A percentile compares a stretch with the other conserved stretches of the same genome.
These are phyloP conservation scores for Cryphonectria japonica DNA, from an alignment of 2,329 filamentous ascomycete genomes.

Conservation along the genomic window DNA sequence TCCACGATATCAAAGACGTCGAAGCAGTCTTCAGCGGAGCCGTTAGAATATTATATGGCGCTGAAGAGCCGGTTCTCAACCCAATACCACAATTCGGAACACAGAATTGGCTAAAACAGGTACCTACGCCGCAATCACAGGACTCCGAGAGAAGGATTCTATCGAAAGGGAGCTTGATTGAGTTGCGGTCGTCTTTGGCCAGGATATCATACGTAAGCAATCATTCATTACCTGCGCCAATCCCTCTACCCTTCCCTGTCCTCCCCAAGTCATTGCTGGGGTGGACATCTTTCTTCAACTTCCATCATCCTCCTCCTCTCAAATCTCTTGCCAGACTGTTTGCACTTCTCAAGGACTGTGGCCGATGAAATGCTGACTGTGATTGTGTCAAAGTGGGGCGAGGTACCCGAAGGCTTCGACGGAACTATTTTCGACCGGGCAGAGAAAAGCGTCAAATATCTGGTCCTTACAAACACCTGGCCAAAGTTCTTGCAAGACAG, in stretches of 20 bases:
- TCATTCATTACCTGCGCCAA: not conserved
- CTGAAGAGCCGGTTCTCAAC: conserved; percentile 45
- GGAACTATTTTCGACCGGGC: conserved; percentile 61
- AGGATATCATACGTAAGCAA: conserved; percentile 7
- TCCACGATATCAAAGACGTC: conserved; percentile 56
- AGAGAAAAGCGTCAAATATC: conserved; percentile 64
- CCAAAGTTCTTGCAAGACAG: conserved; percentile 52
- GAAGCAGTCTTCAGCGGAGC: conserved; percentile 60
- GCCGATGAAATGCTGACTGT: not conserved
- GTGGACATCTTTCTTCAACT: not conserved
- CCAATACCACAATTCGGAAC: conserved; percentile 48
- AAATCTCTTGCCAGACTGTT: not conserved
- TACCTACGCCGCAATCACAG: conserved; percentile 10
- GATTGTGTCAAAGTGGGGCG: conserved; percentile 41
- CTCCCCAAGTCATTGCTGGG: not conserved
- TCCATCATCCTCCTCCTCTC: not conserved
- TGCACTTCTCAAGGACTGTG: not conserved
- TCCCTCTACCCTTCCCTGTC: not conserved
- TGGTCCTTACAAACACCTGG: conserved; percentile 72
- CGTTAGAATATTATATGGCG: conserved; percentile 50
- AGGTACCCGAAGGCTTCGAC: conserved; percentile 53
- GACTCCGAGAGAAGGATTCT: conserved; percentile 12
- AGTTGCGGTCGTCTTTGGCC: conserved; percentile 7
- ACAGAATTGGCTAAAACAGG: conserved; percentile 25
- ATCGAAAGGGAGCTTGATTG: conserved; percentile 25